Base-by-base conservation (phyloP, 805 yeast genomes). In the Wickerhamiella sorbophila region DNA sequence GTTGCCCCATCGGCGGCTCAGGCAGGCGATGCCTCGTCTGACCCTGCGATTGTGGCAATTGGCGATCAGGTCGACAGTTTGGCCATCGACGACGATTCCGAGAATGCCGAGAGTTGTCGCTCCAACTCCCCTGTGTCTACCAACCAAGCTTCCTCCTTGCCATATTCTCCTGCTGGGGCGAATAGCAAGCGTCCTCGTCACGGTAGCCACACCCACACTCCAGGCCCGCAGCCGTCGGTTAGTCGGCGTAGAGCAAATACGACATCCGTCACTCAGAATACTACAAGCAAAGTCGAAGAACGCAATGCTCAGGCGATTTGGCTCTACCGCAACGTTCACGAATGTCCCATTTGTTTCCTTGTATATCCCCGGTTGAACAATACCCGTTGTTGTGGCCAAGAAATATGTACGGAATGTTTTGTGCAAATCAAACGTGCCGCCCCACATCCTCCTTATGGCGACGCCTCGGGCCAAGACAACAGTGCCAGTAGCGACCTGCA, bases 321-420 rank as follows among this genome's bases (percentile, higher is more conserved):
- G 42, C 62, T 88, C 17, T 88, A 88, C 63, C 64, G 74, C 41
- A 63, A 73, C 44, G 75, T 84, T 3, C 62, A 70, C 24, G 98
- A 91, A 54, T 88, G 98, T 58, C 97, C 98, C 8, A 88, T 88
- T 49, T 88, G 98, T 57, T 88, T 88, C 57, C 67, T 91, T 8
- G 83, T 71, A 56, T 86, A 79, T 60, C 96, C 97, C 1, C 68
- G 72, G 21, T 60, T 87, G 47, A 91, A 91, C 62, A 59, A 71
- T 41, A 79, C 94, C 6, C 69, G 94, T 36, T 88, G 98, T 60
- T 88, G 98, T 59, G 72, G 73, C 39, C 97, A 88, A 58, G 87
- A 94, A 1, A 86, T 88, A 17, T 91, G 98, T 62, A 72, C 95
- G 1, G 97, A 88, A 61, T 88, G 98, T 57, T 91, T 88, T 70